phyloP scores from a whole-genome alignment of 1,284 basidiomycete genomes.

The Fomitiporia mediterranea region DNA sequence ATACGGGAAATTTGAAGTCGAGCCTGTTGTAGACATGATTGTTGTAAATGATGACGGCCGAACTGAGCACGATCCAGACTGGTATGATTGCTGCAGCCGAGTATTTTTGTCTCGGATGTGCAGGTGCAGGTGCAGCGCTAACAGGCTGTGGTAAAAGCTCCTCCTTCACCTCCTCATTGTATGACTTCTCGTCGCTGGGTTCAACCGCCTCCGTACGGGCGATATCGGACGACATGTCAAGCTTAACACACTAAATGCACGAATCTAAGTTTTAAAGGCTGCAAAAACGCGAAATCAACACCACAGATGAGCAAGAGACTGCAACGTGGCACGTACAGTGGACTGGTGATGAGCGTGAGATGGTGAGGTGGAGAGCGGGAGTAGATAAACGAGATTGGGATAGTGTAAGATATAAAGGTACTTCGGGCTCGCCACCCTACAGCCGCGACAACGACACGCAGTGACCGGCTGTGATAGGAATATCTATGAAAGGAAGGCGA shows the following conservation, averaged over 20 bases:
- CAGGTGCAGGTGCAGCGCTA: slow-evolving; percentile 38
- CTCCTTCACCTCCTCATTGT: slow-evolving; percentile 26
- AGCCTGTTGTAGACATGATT: slow-evolving; percentile 86
- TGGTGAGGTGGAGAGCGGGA: not conserved
- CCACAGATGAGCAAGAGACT: not conserved
- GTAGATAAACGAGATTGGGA: not conserved
- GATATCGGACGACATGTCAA: not conserved
- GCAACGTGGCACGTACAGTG: not conserved
- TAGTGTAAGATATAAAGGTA: not conserved
- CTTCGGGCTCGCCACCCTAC: not conserved
- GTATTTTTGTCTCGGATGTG: slow-evolving; percentile 45
- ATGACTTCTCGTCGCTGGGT: slow-evolving; percentile 1
- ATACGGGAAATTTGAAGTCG: slow-evolving; percentile 82
- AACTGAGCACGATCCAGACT: slow-evolving; percentile 88
- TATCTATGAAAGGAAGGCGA: not conserved
- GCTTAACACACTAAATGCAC: not conserved
- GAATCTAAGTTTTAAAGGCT: not conserved
- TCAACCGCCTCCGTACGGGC: not conserved
- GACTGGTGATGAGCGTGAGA: not conserved
- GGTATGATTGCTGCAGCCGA: slow-evolving; percentile 71
- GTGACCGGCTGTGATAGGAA: not conserved
- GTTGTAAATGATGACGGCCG: slow-evolving; percentile 95
- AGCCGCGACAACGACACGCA: not conserved
- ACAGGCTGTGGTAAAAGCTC: slow-evolving; percentile 41
- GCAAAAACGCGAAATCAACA: not conserved